These are phyloP conservation scores for Diddensiella santjacobensis DNA, from an alignment of 805 yeast genomes.

Conservation along the genomic window DNA sequence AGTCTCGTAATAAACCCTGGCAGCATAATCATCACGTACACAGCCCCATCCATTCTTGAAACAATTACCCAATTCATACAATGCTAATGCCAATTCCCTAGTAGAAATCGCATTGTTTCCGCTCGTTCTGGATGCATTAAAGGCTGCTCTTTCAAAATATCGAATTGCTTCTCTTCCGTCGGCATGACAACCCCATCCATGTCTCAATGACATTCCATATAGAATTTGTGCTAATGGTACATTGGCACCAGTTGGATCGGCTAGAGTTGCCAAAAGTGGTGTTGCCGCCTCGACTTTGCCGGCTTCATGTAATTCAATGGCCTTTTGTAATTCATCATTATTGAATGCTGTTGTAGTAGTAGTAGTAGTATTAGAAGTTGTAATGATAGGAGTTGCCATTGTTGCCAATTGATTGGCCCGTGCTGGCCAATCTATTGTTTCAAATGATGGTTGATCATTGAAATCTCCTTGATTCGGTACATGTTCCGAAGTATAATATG, in stretches of 20 bases:
- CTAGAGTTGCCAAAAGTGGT: conserved; percentile 22
- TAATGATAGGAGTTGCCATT: background rate
- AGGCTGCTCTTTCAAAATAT: conserved; percentile 27
- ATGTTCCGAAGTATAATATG: background rate
- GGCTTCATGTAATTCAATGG: conserved; percentile 29
- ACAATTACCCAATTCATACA: conserved; percentile 33
- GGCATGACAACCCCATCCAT: conserved; percentile 31
- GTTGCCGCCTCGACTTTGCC: conserved; percentile 26
- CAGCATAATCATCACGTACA: conserved; percentile 26
- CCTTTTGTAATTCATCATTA: conserved; percentile 24
- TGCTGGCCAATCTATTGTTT: background rate
- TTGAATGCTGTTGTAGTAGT: background rate
- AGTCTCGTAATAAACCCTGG: conserved; percentile 29
- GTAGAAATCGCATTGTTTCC: conserved; percentile 9
- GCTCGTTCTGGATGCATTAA: conserved; percentile 8
- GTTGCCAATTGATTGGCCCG: background rate
- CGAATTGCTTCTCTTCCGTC: conserved; percentile 23
- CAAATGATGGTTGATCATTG: too few species aligned
- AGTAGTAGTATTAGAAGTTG: background rate
- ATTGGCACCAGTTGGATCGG: conserved; percentile 24
- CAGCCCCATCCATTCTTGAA: conserved; percentile 34
- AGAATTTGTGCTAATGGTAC: conserved; percentile 32
- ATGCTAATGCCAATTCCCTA: conserved; percentile 29
- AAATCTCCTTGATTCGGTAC: background rate
- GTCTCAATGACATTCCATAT: conserved; percentile 30